These are phyloP conservation scores for Emergomyces orientalis DNA, from an alignment of 2,329 filamentous ascomycete species.

Conservation along the genomic window DNA sequence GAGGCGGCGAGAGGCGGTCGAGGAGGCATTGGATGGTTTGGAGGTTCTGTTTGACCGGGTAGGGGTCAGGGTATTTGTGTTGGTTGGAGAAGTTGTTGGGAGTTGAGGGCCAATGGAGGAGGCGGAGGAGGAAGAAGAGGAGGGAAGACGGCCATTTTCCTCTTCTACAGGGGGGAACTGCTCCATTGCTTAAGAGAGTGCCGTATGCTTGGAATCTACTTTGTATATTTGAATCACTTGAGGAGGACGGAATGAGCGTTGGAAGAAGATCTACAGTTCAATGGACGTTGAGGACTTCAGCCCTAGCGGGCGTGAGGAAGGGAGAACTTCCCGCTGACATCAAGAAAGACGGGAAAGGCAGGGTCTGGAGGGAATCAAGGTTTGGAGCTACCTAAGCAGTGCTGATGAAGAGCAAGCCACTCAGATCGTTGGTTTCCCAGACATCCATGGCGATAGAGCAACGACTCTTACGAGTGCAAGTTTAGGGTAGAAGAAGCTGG, in stretches of 20 bases:
- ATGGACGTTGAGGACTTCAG: not conserved
- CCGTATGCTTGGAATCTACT: not conserved
- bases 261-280: not conserved
- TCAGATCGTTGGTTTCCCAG: too few relatives aligned
- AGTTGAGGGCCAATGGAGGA: not conserved
- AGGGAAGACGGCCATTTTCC: not conserved
- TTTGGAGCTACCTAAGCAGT: too few relatives aligned
- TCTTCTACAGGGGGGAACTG: constrained; percentile 6
- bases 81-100: not conserved
- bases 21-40: not conserved
- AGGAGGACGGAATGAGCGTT: not conserved
- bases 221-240: not conserved
- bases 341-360: not conserved
- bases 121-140: not conserved
- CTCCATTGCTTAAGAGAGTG: constrained; percentile 1
- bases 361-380: too few relatives aligned
- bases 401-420: too few relatives aligned
- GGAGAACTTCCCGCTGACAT: not conserved
- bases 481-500: too few relatives aligned
- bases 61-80: not conserved
- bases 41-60: not conserved
- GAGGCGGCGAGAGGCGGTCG: constrained; percentile 3
- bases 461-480: too few relatives aligned
- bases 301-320: not conserved
- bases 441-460: too few relatives aligned